phyloP scores from a whole-genome alignment of 257 asterid species.

The Cordia subcordata region DNA sequence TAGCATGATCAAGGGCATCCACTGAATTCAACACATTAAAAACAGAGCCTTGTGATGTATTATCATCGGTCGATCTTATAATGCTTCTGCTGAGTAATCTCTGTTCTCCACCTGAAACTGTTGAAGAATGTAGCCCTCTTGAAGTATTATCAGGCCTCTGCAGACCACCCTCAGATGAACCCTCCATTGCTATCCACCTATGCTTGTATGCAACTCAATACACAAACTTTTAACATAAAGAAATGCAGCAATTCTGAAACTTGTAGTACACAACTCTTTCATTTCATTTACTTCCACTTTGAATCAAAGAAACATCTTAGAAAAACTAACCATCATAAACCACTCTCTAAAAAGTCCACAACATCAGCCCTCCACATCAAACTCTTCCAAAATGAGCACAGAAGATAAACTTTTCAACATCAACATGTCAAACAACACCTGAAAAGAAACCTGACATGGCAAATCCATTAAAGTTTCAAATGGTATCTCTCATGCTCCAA shows the following conservation, averaged over 20 bases:
- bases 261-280: no score
- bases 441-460: no score
- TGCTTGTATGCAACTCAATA: background rate
- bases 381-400: no score
- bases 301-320: no score
- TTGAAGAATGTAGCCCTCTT: slow-evolving; percentile 58
- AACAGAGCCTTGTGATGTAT: slow-evolving; percentile 52
- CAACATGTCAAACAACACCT: no score
- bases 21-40: slow-evolving; percentile 17
- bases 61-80: slow-evolving; percentile 43
- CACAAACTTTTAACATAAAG: slow-evolving; percentile 23
- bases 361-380: no score
- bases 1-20: slow-evolving; percentile 19
- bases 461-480: no score
- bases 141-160: slow-evolving; percentile 43
- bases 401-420: no score
- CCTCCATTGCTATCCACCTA: slow-evolving; percentile 50
- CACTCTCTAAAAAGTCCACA: no score
- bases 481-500: no score
- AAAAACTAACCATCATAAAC: no score
- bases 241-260: slow-evolving; percentile 23
- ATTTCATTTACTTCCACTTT: no score
- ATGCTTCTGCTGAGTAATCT: slow-evolving; percentile 34
- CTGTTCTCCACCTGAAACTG: slow-evolving; percentile 35
- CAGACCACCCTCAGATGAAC: slow-evolving; percentile 26